phyloP scores from a whole-genome alignment of 139 green algal genomes.

The Chlamydomonas sp. region DNA sequence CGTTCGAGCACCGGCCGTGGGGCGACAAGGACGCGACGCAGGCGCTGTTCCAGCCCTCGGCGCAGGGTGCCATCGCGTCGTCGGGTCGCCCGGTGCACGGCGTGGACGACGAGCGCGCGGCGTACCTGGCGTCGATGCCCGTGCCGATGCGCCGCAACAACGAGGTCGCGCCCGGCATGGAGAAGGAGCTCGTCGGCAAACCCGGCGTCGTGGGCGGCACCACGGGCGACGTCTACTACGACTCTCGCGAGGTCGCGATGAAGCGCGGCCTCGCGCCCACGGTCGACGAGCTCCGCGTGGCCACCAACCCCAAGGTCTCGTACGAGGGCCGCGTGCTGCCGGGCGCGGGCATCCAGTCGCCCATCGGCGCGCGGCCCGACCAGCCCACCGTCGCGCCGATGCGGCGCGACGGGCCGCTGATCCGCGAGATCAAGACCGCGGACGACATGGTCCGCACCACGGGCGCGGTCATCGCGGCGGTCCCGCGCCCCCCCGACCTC shows the following conservation, averaged over 20 bases:
- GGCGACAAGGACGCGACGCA: background rate
- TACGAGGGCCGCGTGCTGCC: conserved; percentile 12
- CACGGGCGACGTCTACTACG: conserved; percentile 16
- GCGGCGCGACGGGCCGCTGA: background rate
- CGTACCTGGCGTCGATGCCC: background rate
- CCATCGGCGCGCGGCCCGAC: background rate
- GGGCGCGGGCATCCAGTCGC: background rate
- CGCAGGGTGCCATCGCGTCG: background rate
- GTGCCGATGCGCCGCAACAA: background rate
- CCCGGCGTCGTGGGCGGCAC: conserved; percentile 2
- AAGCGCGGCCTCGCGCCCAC: background rate
- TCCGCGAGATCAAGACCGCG: background rate
- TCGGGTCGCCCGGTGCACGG: background rate
- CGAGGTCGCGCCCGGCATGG: background rate
- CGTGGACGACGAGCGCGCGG: background rate
- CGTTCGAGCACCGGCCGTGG: background rate
- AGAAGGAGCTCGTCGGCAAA: background rate
- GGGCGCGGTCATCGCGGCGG: conserved; percentile 1
- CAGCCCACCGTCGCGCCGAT: background rate
- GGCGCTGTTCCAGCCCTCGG: background rate
- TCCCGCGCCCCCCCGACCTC: background rate
- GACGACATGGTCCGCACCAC: conserved; percentile 1
- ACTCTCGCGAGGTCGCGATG: too few relatives aligned
- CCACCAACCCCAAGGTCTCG: background rate
- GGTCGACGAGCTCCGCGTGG: background rate